Evolutionary conservation across 192 early-diverging fungal species (phyloP).

Genomic region (Umbelopsis ramanniana): DNA sequence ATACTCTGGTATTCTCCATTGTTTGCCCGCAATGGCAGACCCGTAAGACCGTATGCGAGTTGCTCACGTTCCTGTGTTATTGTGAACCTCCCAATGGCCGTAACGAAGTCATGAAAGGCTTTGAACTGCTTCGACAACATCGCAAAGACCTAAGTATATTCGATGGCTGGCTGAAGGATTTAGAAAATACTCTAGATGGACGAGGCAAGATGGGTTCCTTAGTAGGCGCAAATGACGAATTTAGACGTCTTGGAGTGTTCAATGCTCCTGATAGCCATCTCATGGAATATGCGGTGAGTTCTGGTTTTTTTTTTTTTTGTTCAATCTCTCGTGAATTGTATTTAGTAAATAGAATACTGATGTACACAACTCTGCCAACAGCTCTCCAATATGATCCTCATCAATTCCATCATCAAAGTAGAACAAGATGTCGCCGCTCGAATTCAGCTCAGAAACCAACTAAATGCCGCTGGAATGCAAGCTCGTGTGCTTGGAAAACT

Average conservation of each 20-base stretch:
- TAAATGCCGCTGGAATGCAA: conserved; percentile 69
- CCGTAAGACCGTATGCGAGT: conserved; percentile 69
- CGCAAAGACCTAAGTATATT: conserved; percentile 60
- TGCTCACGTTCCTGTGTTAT: conserved; percentile 77
- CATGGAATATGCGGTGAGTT: conserved; percentile 70
- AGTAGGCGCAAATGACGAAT: conserved; percentile 67
- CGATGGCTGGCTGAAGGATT: conserved; percentile 75
- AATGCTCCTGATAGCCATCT: conserved; percentile 69
- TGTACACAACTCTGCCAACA: background rate
- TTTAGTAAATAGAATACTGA: too few relatives aligned
- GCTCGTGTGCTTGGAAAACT: conserved; percentile 61
- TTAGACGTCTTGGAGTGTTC: conserved; percentile 58
- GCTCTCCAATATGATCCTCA: conserved; percentile 78
- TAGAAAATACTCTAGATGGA: conserved; percentile 72
- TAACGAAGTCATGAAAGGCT: conserved; percentile 69
- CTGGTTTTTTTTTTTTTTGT: too few relatives aligned
- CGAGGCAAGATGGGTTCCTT: conserved; percentile 71
- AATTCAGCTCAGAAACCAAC: conserved; percentile 71
- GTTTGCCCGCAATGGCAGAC: conserved; percentile 75
- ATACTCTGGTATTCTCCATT: conserved; percentile 74
- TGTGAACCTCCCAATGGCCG: conserved; percentile 75
- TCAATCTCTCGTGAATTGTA: too few relatives aligned
- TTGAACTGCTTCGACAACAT: conserved; percentile 73
- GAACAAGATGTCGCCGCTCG: conserved; percentile 74
- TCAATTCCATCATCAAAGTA: conserved; percentile 73